Evolutionary conservation across 177 flowering plant genomes (phyloP).

Genomic region (Telopea speciosissima): DNA sequence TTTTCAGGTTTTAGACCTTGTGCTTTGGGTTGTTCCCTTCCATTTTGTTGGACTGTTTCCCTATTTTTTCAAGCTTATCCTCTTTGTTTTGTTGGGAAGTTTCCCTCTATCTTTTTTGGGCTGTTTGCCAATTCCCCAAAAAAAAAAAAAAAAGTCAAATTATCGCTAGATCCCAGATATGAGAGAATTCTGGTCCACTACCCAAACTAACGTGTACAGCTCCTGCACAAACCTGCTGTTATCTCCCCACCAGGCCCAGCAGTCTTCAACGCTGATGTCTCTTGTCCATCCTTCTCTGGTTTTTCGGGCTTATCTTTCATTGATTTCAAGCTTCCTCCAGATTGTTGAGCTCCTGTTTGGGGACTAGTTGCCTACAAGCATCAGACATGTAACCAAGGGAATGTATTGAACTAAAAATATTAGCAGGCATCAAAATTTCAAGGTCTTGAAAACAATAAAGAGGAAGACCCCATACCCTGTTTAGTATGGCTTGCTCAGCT

Average conservation of each 20-base stretch:
- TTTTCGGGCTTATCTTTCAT: constrained; percentile 65
- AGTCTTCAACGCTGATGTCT: constrained; percentile 60
- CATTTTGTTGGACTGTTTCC: too few species aligned
- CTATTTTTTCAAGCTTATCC: too few species aligned
- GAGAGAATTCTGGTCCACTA: too few species aligned
- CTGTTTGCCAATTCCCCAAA: too few species aligned
- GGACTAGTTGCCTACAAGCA: constrained; percentile 73
- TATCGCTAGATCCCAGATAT: too few species aligned
- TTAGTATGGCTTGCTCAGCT: constrained; percentile 51
- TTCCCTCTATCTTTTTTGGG: too few species aligned
- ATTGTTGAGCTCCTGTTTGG: constrained; percentile 57
- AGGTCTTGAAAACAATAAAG: background rate
- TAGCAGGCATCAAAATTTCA: background rate
- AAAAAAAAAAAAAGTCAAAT: too few species aligned
- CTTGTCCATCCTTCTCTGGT: constrained; percentile 69
- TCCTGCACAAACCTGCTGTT: constrained; percentile 62
- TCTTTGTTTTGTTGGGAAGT: too few species aligned
- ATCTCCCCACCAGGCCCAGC: constrained; percentile 88
- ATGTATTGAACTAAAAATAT: background rate
- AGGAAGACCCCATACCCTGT: constrained; percentile 38
- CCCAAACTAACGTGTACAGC: background rate
- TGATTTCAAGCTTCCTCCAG: constrained; percentile 68
- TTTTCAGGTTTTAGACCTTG: too few species aligned
- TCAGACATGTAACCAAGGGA: background rate
- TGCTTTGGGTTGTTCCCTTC: too few species aligned